Conservation (phyloP, 768 basidiomycete species). For the Suillus occidentalis region DNA sequence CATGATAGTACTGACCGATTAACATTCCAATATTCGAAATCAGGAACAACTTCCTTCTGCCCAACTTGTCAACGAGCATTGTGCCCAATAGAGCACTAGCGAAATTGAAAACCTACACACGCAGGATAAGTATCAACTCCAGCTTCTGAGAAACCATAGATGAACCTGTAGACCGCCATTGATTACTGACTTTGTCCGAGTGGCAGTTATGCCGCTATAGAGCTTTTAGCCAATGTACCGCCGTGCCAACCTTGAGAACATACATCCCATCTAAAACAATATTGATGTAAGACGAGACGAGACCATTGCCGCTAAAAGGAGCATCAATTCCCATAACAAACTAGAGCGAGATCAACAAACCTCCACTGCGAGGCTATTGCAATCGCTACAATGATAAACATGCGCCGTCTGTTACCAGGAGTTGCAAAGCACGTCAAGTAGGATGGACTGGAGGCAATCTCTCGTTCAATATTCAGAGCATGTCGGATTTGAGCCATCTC, state of each 20-base stretch:
- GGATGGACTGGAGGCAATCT: conserved; percentile 46
- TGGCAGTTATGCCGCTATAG: conserved; percentile 45
- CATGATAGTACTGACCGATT: conserved; percentile 38
- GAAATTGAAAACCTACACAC: conserved; percentile 58
- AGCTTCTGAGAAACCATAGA: background rate
- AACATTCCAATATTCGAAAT: conserved; percentile 62
- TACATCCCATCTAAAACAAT: conserved; percentile 59
- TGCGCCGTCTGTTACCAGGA: conserved; percentile 65
- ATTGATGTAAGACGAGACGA: conserved; percentile 75
- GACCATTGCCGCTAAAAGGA: conserved; percentile 55
- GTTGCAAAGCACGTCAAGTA: conserved; percentile 57
- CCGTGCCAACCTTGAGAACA: background rate
- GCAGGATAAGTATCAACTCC: background rate
- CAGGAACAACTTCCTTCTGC: conserved; percentile 69
- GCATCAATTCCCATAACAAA: background rate
- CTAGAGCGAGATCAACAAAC: conserved; percentile 27
- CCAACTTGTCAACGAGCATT: conserved; percentile 63
- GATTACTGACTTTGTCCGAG: conserved; percentile 57
- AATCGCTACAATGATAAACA: conserved; percentile 66
- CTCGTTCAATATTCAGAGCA: conserved; percentile 63
- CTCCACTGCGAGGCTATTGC: conserved; percentile 78
- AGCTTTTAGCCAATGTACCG: background rate
- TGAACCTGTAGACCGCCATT: conserved; percentile 61
- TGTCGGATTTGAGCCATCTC: conserved; percentile 68
- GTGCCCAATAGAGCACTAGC: conserved; percentile 57